Evolutionary conservation across 805 yeast genomes (phyloP).

Genomic region (Debaryomyces prosopidis): DNA sequence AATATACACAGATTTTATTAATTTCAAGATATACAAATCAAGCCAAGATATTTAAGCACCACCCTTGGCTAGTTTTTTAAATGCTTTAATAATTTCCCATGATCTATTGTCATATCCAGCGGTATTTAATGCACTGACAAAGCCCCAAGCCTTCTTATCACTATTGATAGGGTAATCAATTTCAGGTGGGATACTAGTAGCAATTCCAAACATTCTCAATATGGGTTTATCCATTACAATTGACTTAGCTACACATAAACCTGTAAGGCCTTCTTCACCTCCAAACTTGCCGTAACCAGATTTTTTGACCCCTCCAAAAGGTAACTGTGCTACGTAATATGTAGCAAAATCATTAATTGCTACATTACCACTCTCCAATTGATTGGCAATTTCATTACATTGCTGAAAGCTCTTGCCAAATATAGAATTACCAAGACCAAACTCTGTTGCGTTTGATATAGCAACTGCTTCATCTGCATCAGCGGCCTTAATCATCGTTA

Average conservation of each 20-base stretch:
- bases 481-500: conserved; percentile 75
- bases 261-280: conserved; percentile 94
- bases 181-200: conserved; percentile 83
- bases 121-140: conserved; percentile 76
- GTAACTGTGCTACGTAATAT: conserved; percentile 90
- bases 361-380: conserved; percentile 81
- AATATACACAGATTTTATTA: neutral
- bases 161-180: conserved; percentile 89
- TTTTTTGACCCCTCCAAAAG: conserved; percentile 92
- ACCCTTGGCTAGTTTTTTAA: conserved; percentile 39
- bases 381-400: conserved; percentile 63
- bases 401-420: conserved; percentile 66
- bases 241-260: conserved; percentile 83
- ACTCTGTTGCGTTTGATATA: conserved; percentile 81
- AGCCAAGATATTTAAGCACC: conserved; percentile 12
- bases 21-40: neutral
- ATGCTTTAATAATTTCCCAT: conserved; percentile 58
- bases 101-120: conserved; percentile 79
- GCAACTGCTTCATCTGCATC: conserved; percentile 66
- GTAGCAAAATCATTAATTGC: conserved; percentile 98
- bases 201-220: conserved; percentile 52
- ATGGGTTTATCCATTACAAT: conserved; percentile 83
- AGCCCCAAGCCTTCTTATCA: conserved; percentile 82
- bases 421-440: conserved; percentile 90
- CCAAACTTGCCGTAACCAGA: conserved; percentile 98